Base-by-base conservation (phyloP, 768 basidiomycete species). In the Boletellus ananas region DNA sequence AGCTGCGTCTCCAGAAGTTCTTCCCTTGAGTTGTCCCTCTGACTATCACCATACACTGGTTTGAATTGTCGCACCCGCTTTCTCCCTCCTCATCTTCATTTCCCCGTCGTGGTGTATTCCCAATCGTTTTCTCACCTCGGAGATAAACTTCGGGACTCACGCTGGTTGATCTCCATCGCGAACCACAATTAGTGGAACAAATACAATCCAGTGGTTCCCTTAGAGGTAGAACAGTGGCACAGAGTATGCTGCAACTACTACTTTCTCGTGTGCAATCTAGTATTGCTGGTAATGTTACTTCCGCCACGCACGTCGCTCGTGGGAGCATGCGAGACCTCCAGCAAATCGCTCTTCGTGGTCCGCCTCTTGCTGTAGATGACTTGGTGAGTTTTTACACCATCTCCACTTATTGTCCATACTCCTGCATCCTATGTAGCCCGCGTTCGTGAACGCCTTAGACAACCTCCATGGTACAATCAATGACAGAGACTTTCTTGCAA, bases 401-500 rank as follows among this genome's bases (percentile, higher is more conserved):
- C 35, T 3, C 16, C 21, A n/a, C 9, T n/a, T 31, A 18, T 43
- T 12, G 14, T 29, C 50, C 34, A 47, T 21, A 2, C 34, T 14
- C 29, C 4, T 9, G 21, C 47, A 53, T 7, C 8, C 16, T 23
- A 14, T 29, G 25, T 23, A 84, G 82, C 71, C 73, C 25, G 79
- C 78, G 13, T 72, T 75, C 44, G 48, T 66, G 31, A 77, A 87
- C 61, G 78, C 77, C 12, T 31, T 80, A 10, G 63, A 64, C 51
- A 68, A 81, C 55, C 55, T 66, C 16, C 67, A 68, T 38, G 68
- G 78, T 3, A 68, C 69, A 27, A 58, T 75, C 34, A 73, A 89
- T 58, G 86, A 89, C 60, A 78, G 86, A 51, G 64, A 78, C 25
- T 65, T 86, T 54, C 63, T 87, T 63, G 85, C 76, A 61, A 64